Percentiles rank a stretch among this genome's conserved stretches.
Evolutionary conservation across 768 basidiomycete genomes (phyloP).

Genomic region (Lentinus tigrinus): DNA sequence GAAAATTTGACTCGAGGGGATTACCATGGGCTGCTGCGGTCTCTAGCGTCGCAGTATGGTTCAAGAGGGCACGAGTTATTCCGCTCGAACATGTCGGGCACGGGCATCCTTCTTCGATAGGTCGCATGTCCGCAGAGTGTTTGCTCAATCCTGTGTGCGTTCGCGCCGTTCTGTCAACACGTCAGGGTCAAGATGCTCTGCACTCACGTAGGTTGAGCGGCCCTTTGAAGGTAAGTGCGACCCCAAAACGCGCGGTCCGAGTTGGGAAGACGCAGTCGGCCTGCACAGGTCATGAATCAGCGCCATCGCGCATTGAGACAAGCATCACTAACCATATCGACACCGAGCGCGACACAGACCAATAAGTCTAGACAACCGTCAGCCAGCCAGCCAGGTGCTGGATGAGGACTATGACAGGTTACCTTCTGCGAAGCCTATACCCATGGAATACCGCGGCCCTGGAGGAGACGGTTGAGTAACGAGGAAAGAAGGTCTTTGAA

Average conservation of each 20-base stretch:
- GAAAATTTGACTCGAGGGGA: conserved; percentile 19
- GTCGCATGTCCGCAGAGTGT: conserved; percentile 64
- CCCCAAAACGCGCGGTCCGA: conserved; percentile 87
- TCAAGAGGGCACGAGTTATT: conserved; percentile 70
- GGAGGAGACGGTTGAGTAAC: conserved; percentile 1
- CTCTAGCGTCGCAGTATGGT: conserved; percentile 76
- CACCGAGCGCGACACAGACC: conserved; percentile 87
- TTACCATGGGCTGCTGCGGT: conserved; percentile 85
- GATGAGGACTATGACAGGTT: neutral
- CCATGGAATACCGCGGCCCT: conserved; percentile 93
- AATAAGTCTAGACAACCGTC: conserved; percentile 59
- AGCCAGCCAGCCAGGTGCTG: neutral
- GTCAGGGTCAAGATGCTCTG: neutral
- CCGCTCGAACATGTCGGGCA: conserved; percentile 80
- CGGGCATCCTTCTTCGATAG: conserved; percentile 76
- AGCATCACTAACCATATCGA: conserved; percentile 71
- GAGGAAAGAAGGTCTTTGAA: neutral
- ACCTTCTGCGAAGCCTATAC: conserved; percentile 92
- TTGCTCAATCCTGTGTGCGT: conserved; percentile 57
- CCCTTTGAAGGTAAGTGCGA: conserved; percentile 79
- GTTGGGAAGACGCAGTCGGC: conserved; percentile 95
- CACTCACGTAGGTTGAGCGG: conserved; percentile 78
- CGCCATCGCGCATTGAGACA: neutral
- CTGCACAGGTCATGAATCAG: conserved; percentile 34
- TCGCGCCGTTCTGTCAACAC: neutral